Base-by-base conservation (phyloP, 2,329 filamentous ascomycete genomes). In the Metarhizium sp. region DNA sequence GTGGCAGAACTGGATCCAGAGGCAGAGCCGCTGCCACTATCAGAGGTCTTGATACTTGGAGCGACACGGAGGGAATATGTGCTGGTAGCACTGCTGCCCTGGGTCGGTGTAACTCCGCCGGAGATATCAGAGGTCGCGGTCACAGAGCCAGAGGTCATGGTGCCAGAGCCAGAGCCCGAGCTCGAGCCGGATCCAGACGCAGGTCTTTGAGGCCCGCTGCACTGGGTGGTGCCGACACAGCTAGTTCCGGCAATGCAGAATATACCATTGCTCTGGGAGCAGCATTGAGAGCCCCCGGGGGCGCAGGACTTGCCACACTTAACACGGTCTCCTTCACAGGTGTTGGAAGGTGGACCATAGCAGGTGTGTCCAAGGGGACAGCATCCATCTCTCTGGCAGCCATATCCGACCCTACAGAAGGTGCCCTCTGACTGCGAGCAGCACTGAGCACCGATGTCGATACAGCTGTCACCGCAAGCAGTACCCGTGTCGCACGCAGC, bases 391-490 rank as follows among this genome's bases (percentile, higher is more conserved):
- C 40, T 10, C 18, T 55, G 52, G 53, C 55, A 58, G 20, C 34
- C n/a, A 18, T 50, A 47, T 40, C 58, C 58, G 29, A 36, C 47
- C 18, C 59, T 54, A 29, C 59, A 59, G 53, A 53, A 59, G 13
- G 53, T 53, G 7, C 58, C 57, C n/a, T 46, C 8, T 13, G 25
- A 48, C 50, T 38, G 52, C 54, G 7, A 57, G 58, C 67, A 69
- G 60, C 71, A 73, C n/a, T 55, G 25, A 13, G 59, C 63, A 8
- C 52, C 54, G 8, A 58, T n/a, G 16, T 65, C 62, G 56, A 71
- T 69, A 54, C 71, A 73, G 50, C 29, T 55, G 14, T 45, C 54
- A 53, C 67, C 69, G 50, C 71, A 72, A 6, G 51, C 20, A 5
- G 58, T 59, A 45, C 60, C 57, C 8, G 57, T 6, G 11, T 55